Conservation (phyloP, 352 stramenopile genomes). For the Phytophthora hybrid region DNA sequence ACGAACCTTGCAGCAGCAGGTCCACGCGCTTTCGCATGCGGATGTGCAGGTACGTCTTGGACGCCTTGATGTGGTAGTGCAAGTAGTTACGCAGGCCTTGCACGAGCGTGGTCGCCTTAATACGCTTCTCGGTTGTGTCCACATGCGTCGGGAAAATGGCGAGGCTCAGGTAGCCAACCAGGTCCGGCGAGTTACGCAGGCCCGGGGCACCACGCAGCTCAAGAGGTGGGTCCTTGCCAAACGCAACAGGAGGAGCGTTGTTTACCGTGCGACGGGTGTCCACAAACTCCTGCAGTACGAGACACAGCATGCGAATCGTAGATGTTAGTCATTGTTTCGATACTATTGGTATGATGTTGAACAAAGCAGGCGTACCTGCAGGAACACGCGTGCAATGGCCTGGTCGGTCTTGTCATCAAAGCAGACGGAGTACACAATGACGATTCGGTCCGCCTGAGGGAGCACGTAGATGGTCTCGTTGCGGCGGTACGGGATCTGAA, state of each 20-base stretch:
- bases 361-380: conserved; percentile 57
- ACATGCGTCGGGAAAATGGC: conserved; percentile 93
- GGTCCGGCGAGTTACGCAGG: conserved; percentile 65
- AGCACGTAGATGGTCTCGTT: conserved; percentile 89
- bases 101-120: conserved; percentile 89
- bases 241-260: conserved; percentile 93
- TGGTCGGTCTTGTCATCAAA: conserved; percentile 95
- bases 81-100: conserved; percentile 94
- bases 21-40: conserved; percentile 95
- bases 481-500: conserved; percentile 89
- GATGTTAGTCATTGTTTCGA: background rate
- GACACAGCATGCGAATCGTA: background rate
- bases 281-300: conserved; percentile 85
- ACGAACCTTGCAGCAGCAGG: conserved; percentile 87
- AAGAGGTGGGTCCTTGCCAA: conserved; percentile 91
- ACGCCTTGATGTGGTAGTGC: conserved; percentile 97
- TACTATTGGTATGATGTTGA: background rate
- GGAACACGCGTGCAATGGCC: conserved; percentile 91
- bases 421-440: conserved; percentile 93
- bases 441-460: conserved; percentile 89
- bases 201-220: conserved; percentile 80
- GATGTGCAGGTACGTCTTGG: conserved; percentile 96
- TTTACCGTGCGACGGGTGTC: conserved; percentile 93
- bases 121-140: conserved; percentile 85
- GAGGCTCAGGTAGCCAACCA: conserved; percentile 92